Base-by-base conservation (phyloP, 805 yeast species). In the Kluyveromyces nonfermentans region DNA sequence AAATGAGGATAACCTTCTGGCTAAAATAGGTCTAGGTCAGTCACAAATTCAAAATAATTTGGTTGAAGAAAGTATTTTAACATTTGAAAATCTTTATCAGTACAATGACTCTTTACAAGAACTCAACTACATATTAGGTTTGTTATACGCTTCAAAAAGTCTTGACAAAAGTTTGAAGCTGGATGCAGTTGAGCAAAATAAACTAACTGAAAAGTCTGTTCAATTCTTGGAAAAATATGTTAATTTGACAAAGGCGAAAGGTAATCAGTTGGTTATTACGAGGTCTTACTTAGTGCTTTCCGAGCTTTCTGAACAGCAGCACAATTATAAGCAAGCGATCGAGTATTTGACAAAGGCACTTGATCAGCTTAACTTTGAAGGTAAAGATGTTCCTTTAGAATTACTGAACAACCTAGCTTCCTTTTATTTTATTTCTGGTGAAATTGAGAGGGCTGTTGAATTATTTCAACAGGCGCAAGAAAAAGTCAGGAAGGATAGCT, bases 371-470 rank as follows among this genome's bases (percentile, higher is more conserved):
- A 46, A 64, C 12, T 47, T 56, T 1, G 50, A 62, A 10, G 67
- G 69, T 12, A 63, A 65, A 16, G 50, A 55, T n/a, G 52, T 68
- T 37, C 73, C 78, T 35, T 71, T 74, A 37, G 83, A 80, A 52
- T 67, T 90, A 22, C 70, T 80, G 55, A 88, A 87, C 59, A 93
- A 93, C 55, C 70, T 87, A 51, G 97, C 95, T 36, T 95, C 85
- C 5, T 77, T 87, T 62, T 76, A 85, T 45, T 82, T 84, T 56
- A 69, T 80, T 49, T 79, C 74, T 49, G 79, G 78, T 20, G 77
- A 81, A 52, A 67, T 63, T 41, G 78, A 71, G 2, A 75, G 74
- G 5, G 81, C 97, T 0, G 62, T 71, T 17, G 65, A 69, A 4
- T 70, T 71, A 47, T 85, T 85, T 55, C 64, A 72, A 45, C 58